Evolutionary conservation across 73 alveolate species (phyloP).

Genomic region (Tetrahymena thermophila): DNA sequence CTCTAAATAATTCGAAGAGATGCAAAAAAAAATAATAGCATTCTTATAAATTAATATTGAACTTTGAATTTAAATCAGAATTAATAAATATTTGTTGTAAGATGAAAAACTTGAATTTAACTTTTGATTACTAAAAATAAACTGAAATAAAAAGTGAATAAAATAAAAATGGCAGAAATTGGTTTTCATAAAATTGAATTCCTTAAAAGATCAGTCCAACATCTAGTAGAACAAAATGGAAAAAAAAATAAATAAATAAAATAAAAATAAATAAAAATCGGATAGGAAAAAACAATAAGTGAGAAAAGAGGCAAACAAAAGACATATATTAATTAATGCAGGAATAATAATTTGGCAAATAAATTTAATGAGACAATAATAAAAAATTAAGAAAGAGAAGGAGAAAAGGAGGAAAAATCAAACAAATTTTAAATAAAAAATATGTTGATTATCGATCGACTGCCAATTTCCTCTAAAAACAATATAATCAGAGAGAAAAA

Average conservation of each 20-base stretch:
- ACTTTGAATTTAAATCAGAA: background rate
- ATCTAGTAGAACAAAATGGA: constrained; percentile 1
- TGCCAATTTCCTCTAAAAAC: background rate
- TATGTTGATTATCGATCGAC: background rate
- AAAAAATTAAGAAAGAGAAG: background rate
- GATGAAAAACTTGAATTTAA: background rate
- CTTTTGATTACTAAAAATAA: background rate
- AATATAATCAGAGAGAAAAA: background rate
- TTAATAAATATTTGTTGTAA: too few relatives aligned
- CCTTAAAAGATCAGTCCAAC: background rate
- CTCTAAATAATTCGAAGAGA: background rate
- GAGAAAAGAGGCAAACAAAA: background rate
- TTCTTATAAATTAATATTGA: background rate
- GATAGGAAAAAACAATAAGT: background rate
- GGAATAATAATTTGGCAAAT: background rate
- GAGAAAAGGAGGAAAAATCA: background rate
- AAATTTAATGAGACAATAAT: background rate
- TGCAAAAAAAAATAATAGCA: background rate
- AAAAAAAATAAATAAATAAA: background rate
- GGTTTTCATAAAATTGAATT: background rate
- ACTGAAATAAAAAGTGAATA: background rate
- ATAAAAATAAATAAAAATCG: background rate
- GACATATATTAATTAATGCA: background rate
- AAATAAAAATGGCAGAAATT: background rate
- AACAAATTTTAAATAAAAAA: background rate